These are phyloP conservation scores for Noccaea caerulescens DNA, from an alignment of 345 rosid genomes.

Conservation along the genomic window DNA sequence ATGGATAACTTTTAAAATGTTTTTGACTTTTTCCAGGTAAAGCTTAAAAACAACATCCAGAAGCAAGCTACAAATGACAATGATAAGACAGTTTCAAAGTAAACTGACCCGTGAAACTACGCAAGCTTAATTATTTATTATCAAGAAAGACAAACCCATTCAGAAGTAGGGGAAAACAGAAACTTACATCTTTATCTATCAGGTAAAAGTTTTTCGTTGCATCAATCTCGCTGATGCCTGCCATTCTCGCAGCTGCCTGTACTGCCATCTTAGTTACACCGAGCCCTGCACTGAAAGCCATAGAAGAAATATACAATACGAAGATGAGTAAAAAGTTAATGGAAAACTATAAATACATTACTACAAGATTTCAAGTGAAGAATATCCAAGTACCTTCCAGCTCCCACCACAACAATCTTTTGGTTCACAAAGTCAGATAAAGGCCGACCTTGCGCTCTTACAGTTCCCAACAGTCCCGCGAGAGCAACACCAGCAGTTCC, in stretches of 20 bases:
- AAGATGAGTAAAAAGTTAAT: constrained; percentile 30
- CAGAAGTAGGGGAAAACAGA: constrained; percentile 31
- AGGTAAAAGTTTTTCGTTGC: constrained; percentile 65
- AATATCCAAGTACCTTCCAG: constrained; percentile 78
- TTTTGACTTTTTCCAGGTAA: constrained; percentile 29
- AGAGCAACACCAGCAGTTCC: constrained; percentile 99
- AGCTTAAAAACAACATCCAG: constrained; percentile 9
- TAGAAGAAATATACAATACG: constrained; percentile 5
- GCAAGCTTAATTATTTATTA: constrained; percentile 5
- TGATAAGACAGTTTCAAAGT: constrained; percentile 38
- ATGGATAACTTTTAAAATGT: constrained; percentile 15
- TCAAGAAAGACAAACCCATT: constrained; percentile 15
- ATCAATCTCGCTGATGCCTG: constrained; percentile 62
- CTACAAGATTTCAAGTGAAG: constrained; percentile 18
- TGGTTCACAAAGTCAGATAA: constrained; percentile 82
- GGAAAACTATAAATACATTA: background rate
- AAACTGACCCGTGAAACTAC: constrained; percentile 25
- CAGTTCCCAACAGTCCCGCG: constrained; percentile 91
- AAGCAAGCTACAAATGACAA: constrained; percentile 26
- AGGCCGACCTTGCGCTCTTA: constrained; percentile 91
- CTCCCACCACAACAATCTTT: constrained; percentile 98
- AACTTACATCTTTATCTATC: constrained; percentile 86
- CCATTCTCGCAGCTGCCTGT: constrained; percentile 78
- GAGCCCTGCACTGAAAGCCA: constrained; percentile 88
- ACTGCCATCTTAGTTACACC: constrained; percentile 85